A percentile compares a stretch with the other conserved stretches of the same genome.
phyloP scores from a whole-genome alignment of 164 flowering plant species.

The Liriodendron chinense region DNA sequence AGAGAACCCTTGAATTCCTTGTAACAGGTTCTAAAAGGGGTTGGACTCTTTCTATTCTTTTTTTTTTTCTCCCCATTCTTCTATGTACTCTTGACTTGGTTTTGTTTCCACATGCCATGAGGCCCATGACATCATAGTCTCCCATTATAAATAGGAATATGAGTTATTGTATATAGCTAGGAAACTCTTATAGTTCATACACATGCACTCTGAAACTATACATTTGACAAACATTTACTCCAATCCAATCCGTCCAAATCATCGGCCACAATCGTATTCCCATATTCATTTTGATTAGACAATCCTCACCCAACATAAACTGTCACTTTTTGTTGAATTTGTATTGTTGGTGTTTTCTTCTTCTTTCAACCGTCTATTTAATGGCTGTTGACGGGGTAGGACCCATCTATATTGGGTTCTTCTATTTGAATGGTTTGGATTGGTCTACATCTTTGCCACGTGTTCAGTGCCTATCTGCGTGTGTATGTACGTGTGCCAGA shows the following conservation, averaged over 20 bases:
- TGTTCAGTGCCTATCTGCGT: background rate
- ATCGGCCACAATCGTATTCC: background rate
- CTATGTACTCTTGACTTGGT: constrained; percentile 2
- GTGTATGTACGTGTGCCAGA: background rate
- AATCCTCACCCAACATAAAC: background rate
- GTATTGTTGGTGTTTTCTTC: background rate
- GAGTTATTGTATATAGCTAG: too few relatives aligned
- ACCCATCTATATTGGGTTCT: background rate
- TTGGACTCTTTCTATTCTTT: constrained; percentile 19
- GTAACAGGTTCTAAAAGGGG: background rate
- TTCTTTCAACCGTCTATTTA: background rate
- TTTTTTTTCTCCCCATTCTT: constrained; percentile 14
- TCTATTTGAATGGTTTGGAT: background rate
- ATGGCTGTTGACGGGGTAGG: background rate
- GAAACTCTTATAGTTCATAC: background rate
- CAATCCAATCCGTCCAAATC: background rate
- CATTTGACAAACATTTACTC: too few relatives aligned
- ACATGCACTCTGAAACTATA: background rate
- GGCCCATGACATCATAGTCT: background rate
- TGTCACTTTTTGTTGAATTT: too few relatives aligned
- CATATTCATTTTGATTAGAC: background rate
- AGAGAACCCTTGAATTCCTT: background rate
- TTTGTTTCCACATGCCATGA: constrained; percentile 12
- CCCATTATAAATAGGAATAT: background rate
- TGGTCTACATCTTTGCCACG: background rate